Evolutionary conservation across 495 filamentous ascomycete genomes (phyloP).

Genomic region (Chlorociboria aeruginascens): DNA sequence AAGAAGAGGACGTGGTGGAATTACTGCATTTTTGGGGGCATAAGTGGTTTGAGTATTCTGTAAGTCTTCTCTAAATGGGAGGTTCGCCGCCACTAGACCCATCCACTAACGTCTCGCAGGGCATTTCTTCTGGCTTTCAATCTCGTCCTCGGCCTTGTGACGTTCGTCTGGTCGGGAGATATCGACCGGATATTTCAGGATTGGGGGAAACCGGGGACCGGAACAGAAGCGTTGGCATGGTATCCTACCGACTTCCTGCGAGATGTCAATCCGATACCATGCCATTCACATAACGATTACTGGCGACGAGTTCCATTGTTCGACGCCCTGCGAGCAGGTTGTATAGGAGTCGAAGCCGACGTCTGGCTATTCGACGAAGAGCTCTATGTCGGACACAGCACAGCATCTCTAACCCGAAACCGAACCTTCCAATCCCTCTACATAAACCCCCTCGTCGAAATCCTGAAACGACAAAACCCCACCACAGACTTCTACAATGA

Average conservation of each 20-base stretch:
- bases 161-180: constrained; percentile 45
- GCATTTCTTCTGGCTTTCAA: constrained; percentile 30
- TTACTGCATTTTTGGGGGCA: constrained; percentile 18
- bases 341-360: constrained; percentile 75
- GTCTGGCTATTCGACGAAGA: constrained; percentile 71
- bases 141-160: constrained; percentile 37
- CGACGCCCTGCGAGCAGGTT: constrained; percentile 51
- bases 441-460: constrained; percentile 46
- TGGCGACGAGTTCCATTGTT: constrained; percentile 64
- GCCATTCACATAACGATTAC: constrained; percentile 87
- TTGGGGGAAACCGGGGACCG: constrained; percentile 38
- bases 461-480: constrained; percentile 44
- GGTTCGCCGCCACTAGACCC: background rate
- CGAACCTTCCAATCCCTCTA: constrained; percentile 53
- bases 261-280: constrained; percentile 55
- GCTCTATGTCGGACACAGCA: constrained; percentile 48
- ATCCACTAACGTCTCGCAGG: constrained; percentile 5
- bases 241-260: constrained; percentile 68
- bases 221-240: constrained; percentile 36
- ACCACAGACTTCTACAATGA: constrained; percentile 29
- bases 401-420: constrained; percentile 34
- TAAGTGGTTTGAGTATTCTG: constrained; percentile 23
- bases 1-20: constrained; percentile 14
- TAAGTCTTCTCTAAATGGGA: constrained; percentile 12
- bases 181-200: constrained; percentile 39